Evolutionary conservation across 2,329 filamentous ascomycete species (phyloP).

Genomic region (Venturia aucupariae): DNA sequence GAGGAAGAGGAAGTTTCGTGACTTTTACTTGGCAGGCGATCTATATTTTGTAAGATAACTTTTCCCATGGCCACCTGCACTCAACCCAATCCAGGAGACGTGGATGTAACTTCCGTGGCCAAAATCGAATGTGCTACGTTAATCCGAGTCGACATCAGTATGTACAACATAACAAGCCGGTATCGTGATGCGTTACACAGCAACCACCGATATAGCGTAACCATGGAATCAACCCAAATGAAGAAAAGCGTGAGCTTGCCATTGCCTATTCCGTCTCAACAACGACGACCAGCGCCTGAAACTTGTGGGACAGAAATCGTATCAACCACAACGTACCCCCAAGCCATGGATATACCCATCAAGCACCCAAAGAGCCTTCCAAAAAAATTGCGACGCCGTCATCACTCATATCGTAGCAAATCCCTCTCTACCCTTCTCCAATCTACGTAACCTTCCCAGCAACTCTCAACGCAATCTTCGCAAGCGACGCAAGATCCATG

Average conservation of each 20-base stretch:
- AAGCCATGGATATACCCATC: not conserved
- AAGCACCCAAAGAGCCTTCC: not conserved
- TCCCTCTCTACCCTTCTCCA: not conserved
- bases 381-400: not conserved
- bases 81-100: no score
- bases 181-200: not conserved
- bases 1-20: not conserved
- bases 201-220: not conserved
- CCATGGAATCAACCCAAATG: not conserved
- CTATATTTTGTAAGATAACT: no score
- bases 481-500: constrained; percentile 36
- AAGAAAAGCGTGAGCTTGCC: not conserved
- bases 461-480: constrained; percentile 24
- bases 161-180: not conserved
- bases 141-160: not conserved
- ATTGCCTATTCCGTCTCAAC: not conserved
- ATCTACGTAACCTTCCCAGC: constrained; percentile 22
- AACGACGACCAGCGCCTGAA: no score
- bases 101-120: no score
- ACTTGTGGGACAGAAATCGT: not conserved
- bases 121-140: not conserved
- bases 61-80: no score
- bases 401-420: not conserved
- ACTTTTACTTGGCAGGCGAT: no score
- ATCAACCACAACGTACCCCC: not conserved